Conservation (phyloP, 805 yeast genomes). For the Starmerella powellii region DNA sequence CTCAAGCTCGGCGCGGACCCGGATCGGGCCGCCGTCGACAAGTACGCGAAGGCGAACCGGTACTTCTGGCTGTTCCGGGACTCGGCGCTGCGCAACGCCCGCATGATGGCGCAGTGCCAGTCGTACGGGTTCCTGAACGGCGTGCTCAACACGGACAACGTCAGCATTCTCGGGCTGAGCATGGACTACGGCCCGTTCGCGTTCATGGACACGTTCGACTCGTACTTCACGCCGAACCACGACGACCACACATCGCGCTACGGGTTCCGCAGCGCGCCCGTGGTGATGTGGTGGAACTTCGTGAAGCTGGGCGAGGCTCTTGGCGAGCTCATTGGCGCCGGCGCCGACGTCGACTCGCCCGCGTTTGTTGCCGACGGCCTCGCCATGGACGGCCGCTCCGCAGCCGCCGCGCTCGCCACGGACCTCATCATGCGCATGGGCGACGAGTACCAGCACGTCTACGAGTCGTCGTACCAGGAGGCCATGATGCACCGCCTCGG, state of each 20-base stretch:
- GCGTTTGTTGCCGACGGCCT: conserved; percentile 31
- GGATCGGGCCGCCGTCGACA: conserved; percentile 24
- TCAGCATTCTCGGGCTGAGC: conserved; percentile 76
- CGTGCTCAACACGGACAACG: conserved; percentile 87
- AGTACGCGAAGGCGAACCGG: conserved; percentile 22
- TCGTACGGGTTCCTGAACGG: conserved; percentile 89
- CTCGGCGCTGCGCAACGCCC: conserved; percentile 61
- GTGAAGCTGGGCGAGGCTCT: conserved; percentile 72
- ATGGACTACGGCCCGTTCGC: conserved; percentile 95
- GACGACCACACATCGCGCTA: conserved; percentile 67
- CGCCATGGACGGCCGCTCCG: conserved; percentile 28
- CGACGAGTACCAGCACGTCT: conserved; percentile 51
- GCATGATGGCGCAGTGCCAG: conserved; percentile 73
- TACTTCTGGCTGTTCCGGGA: conserved; percentile 66
- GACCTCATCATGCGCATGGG: conserved; percentile 52
- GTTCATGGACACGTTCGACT: conserved; percentile 74
- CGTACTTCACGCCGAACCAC: conserved; percentile 75
- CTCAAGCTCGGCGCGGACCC: conserved; percentile 6
- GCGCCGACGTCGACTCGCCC: conserved; percentile 39
- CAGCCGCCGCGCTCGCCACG: conserved; percentile 47
- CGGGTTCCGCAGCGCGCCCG: conserved; percentile 72
- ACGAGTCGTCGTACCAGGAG: conserved; percentile 45
- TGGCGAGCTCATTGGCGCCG: conserved; percentile 71
- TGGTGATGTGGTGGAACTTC: conserved; percentile 87
- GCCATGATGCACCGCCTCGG: conserved; percentile 62